Base-by-base conservation (phyloP, 352 stramenopile genomes). In the Pythium biforme region DNA sequence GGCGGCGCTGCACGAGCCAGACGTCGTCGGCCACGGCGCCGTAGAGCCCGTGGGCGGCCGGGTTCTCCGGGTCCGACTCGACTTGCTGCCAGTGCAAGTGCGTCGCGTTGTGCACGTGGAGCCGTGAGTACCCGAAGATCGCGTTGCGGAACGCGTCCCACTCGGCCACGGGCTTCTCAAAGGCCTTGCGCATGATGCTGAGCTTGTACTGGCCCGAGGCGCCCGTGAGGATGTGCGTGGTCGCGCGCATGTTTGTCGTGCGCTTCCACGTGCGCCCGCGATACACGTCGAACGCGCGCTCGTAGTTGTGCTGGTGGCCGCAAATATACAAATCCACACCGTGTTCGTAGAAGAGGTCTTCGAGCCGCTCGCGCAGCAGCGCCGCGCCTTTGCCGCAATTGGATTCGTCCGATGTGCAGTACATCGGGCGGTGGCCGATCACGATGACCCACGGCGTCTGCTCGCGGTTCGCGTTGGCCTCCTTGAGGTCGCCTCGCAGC, bases 301-400 rank as follows among this genome's bases (percentile, higher is more conserved):
- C 89, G 72, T 96, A 96, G 72, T 97, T 96, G 80, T 97, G 89
- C 62, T 95, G 86, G 70, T 97, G 89, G 11, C 89, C 89, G 45
- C 85, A 94, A 22, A 97, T 68, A 73, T 95, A 97, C 27, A 97
- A 66, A 52, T 97, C 88, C 17, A 96, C 88, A 40, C 86, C 86
- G 54, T 91, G 64, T 20, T 74, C 51, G 62, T 87, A 93, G 48
- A 96, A 90, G 20, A 92, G 64, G 23, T 94, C 77, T 54, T 96
- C 87, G 39, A 96, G 76, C 11, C 73, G 76, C 29, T 76, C 66
- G 1, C 84, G 78, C 53, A 95, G 61, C 62, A 86, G 74, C 4
- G 72, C 64, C 20, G 83, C 83, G 20, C 88, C 88, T 20, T 77
- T 69, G 25, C 81, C 86, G 52, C 79, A 88, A 60, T 92, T 91